Evolutionary conservation across 2,329 filamentous ascomycete genomes (phyloP), one percentile per base, ranked within the genome.

Genomic region (Fusarium udum): DNA sequence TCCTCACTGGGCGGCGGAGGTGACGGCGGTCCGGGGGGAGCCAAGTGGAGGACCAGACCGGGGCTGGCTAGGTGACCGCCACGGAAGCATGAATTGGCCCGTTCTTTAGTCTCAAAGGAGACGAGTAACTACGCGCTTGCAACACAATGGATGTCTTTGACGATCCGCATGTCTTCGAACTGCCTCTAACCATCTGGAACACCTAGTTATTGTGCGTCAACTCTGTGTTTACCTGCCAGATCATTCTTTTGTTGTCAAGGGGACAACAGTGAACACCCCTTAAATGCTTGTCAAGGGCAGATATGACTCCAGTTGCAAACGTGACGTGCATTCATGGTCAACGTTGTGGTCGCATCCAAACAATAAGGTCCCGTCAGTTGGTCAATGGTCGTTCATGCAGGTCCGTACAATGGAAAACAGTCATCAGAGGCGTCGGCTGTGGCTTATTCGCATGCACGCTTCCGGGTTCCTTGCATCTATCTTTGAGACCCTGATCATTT

Each of bases 371-470:
- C 32, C 46, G 43, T 45, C 59, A 51, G 45, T 59, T 59, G 51
- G 34, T 55, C 46, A 51, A 59, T 62, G 59, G 39, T 46, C 52
- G 28, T 39, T 53, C 53, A 52, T 57, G 57, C 42, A 57, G 42
- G 53, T 40, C 52, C 40, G 51, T 46, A 70, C 32, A 42, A 55
- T 55, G 42, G 42, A 31, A 28, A 55, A n/a, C 36, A 28, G 34
- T 55, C 45, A 42, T 61, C 37, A 51, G 62, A 63, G 71, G 71
- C 71, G 71, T 62, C 68, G 67, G 72, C 49, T 65, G 72, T 74
- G 72, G 71, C 72, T 74, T 72, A 48, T 55, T 43, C 40, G 43
- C 49, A 66, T 74, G 72, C 71, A 69, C 67, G 71, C 52, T 73
- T 72, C 62, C 59, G 67, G 71, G 67, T 74, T 56, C 71, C 60